phyloP scores from a whole-genome alignment of 768 basidiomycete genomes.

The Mycena crocata region DNA sequence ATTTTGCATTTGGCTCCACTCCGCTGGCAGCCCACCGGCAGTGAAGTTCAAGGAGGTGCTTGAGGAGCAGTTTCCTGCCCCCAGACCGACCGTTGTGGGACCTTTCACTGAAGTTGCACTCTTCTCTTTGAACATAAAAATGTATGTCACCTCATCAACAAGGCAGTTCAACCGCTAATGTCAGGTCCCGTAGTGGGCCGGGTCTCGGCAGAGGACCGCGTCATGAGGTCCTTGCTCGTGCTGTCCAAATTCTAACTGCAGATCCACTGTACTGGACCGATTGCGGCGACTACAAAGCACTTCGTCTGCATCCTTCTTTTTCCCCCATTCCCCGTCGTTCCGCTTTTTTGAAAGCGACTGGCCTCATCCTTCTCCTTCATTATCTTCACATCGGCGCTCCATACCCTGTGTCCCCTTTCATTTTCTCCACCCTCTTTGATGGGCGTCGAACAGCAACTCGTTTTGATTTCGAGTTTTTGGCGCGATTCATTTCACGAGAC shows the following conservation, averaged over 20 bases:
- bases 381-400: not conserved
- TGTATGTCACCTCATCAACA: not conserved
- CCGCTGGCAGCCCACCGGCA: not conserved
- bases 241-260: not conserved
- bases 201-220: slow-evolving; percentile 6
- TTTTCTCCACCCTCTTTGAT: not conserved
- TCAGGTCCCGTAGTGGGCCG: not conserved
- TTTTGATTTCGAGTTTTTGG: slow-evolving; percentile 4
- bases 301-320: slow-evolving; percentile 5
- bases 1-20: slow-evolving; percentile 5
- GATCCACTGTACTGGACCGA: not conserved
- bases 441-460: slow-evolving; percentile 6
- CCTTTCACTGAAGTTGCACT: not conserved
- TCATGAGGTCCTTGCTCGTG: not conserved
- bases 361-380: not conserved
- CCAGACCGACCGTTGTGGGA: not conserved
- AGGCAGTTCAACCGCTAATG: not conserved
- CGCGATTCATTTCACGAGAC: not conserved
- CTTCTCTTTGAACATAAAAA: not conserved
- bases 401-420: not conserved
- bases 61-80: not conserved
- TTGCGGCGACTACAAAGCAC: not conserved
- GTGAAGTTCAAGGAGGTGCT: slow-evolving; percentile 1
- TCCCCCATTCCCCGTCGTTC: not conserved
- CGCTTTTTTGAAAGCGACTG: not conserved